Percentiles rank a stretch among this genome's conserved stretches.
Evolutionary conservation across 2,329 filamentous ascomycete species (phyloP).

Genomic region (Calonectria montana): DNA sequence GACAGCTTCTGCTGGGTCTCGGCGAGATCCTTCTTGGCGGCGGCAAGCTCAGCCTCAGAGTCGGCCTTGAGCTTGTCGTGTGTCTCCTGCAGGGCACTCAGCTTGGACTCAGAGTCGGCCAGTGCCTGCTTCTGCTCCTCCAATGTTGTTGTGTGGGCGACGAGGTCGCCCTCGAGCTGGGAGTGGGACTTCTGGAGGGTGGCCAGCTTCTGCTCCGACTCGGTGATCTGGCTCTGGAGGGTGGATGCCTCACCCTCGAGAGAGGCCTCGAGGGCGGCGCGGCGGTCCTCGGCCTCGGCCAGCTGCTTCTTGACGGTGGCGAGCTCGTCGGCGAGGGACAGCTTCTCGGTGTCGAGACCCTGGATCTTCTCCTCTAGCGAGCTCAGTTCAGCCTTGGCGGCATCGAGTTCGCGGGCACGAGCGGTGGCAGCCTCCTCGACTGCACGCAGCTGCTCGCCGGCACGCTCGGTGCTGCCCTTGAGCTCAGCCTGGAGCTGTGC

Average conservation of each 20-base stretch:
- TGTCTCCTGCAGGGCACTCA: slow-evolving; percentile 38
- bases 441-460: slow-evolving; percentile 38
- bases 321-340: slow-evolving; percentile 48
- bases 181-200: slow-evolving; percentile 44
- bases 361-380: slow-evolving; percentile 42
- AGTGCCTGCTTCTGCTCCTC: slow-evolving; percentile 43
- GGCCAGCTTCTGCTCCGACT: slow-evolving; percentile 47
- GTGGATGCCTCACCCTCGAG: slow-evolving; percentile 45
- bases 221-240: slow-evolving; percentile 50
- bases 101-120: slow-evolving; percentile 42
- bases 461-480: slow-evolving; percentile 41
- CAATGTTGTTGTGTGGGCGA: slow-evolving; percentile 40
- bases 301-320: slow-evolving; percentile 47
- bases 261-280: slow-evolving; percentile 46
- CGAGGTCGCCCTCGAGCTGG: slow-evolving; percentile 47
- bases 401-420: slow-evolving; percentile 37
- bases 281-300: slow-evolving; percentile 49
- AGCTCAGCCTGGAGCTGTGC: slow-evolving; percentile 50
- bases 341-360: slow-evolving; percentile 43
- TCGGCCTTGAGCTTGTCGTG: slow-evolving; percentile 43
- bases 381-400: slow-evolving; percentile 36
- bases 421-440: slow-evolving; percentile 41
- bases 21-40: slow-evolving; percentile 43
- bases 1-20: slow-evolving; percentile 34
- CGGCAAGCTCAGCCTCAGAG: slow-evolving; percentile 41